Percentiles rank a stretch among this genome's conserved stretches.
Evolutionary conservation across 345 rosid species (phyloP).

Genomic region (Nasturtium officinale): DNA sequence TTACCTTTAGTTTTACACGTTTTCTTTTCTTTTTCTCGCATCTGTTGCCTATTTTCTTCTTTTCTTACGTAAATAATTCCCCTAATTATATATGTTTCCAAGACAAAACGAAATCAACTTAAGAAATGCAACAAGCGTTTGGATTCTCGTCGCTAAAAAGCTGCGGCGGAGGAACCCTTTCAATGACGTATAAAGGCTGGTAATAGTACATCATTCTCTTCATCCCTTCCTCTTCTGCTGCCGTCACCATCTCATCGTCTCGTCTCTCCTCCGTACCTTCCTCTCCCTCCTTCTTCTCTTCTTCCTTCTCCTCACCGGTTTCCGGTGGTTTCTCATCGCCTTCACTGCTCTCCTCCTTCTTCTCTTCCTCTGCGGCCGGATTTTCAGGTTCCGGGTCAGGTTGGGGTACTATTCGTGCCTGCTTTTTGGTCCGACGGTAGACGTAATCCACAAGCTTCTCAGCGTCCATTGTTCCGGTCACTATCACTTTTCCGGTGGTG

Average conservation of each 20-base stretch:
- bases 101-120: constrained; percentile 13
- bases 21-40: background rate
- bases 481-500: constrained; percentile 69
- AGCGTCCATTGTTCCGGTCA: constrained; percentile 89
- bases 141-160: constrained; percentile 98
- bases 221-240: constrained; percentile 59
- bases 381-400: constrained; percentile 61
- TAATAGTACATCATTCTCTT: constrained; percentile 63
- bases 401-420: constrained; percentile 76
- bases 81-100: constrained; percentile 15
- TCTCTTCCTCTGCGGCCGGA: constrained; percentile 47
- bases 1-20: background rate
- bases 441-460: constrained; percentile 81
- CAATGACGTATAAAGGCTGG: constrained; percentile 70
- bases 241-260: constrained; percentile 15
- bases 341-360: constrained; percentile 53
- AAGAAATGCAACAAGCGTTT: constrained; percentile 85
- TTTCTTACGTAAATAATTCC: constrained; percentile 16
- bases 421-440: constrained; percentile 77
- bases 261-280: constrained; percentile 30
- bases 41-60: background rate
- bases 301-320: constrained; percentile 44
- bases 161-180: constrained; percentile 82
- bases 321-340: constrained; percentile 45
- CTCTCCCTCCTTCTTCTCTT: constrained; percentile 36